These are phyloP conservation scores for Tuber melanosporum DNA, from an alignment of 495 filamentous ascomycete species.

Conservation along the genomic window DNA sequence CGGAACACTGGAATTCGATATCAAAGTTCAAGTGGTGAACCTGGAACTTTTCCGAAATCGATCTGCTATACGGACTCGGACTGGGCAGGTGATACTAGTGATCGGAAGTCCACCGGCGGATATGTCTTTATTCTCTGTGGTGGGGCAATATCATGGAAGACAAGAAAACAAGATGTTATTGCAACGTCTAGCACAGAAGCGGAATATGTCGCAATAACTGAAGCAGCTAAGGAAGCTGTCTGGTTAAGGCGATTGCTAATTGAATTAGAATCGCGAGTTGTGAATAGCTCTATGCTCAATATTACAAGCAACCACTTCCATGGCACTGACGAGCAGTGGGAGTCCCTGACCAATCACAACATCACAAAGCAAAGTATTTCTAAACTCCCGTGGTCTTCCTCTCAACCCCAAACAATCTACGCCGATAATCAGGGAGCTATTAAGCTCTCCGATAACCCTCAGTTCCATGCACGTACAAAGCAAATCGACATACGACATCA, in stretches of 20 bases:
- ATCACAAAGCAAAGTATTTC: too few relatives aligned
- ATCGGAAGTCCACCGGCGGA: neutral
- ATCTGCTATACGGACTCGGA: neutral
- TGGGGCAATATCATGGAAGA: slow-evolving; percentile 2
- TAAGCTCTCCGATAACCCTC: neutral
- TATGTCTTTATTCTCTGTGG: slow-evolving; percentile 12
- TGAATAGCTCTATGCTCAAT: rapidly evolving
- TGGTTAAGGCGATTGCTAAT: neutral
- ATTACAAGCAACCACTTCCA: neutral
- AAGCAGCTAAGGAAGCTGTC: neutral
- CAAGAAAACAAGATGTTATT: slow-evolving; percentile 14
- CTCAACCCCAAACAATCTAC: neutral
- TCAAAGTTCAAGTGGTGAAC: too few relatives aligned
- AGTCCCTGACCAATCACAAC: neutral
- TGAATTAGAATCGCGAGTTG: neutral
- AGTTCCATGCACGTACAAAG: neutral
- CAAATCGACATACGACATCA: neutral
- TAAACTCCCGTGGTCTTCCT: too few relatives aligned
- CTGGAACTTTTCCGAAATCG: neutral
- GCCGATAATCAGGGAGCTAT: neutral
- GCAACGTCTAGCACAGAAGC: slow-evolving; percentile 15
- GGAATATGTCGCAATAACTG: slow-evolving; percentile 19
- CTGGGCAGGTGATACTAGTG: neutral
- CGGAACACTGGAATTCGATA: too few relatives aligned
- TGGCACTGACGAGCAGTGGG: neutral